A percentile compares a stretch with the other conserved stretches of the same genome.
These are phyloP conservation scores for Picochlorum sp. DNA, from an alignment of 139 green algal genomes.

Conservation along the genomic window DNA sequence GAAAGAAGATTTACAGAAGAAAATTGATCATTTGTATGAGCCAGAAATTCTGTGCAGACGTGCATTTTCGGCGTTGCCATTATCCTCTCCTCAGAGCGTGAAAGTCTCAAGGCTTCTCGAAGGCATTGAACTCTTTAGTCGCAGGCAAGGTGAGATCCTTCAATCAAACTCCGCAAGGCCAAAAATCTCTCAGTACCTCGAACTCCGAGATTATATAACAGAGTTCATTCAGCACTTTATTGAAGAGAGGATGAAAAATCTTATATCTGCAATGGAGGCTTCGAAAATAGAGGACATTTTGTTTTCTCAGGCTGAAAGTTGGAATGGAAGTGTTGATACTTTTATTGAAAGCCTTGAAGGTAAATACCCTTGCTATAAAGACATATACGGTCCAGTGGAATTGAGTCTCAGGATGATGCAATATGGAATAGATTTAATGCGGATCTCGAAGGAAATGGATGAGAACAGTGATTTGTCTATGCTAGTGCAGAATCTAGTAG, in stretches of 20 bases:
- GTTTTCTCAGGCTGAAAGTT: constrained; percentile 10
- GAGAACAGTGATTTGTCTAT: not conserved
- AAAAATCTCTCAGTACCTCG: not conserved
- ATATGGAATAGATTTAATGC: constrained; percentile 51
- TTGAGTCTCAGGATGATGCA: constrained; percentile 61
- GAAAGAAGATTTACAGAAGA: constrained; percentile 10
- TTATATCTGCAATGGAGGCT: not conserved
- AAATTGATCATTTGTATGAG: not conserved
- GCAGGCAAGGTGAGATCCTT: not conserved
- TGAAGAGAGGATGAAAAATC: not conserved
- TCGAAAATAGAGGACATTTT: constrained; percentile 8
- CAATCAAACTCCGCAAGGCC: not conserved
- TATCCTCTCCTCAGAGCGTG: not conserved
- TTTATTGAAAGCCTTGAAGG: constrained; percentile 40
- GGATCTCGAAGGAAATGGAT: not conserved
- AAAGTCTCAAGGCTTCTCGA: not conserved
- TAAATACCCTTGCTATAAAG: constrained; percentile 62
- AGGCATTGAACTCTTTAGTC: not conserved
- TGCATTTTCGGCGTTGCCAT: not conserved
- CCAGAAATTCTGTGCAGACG: not conserved
- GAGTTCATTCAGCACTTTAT: constrained; percentile 9
- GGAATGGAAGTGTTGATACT: constrained; percentile 38
- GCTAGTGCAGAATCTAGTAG: not conserved
- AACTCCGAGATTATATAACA: not conserved
- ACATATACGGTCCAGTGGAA: constrained; percentile 76